phyloP scores from a whole-genome alignment of 1,284 basidiomycete species.

The Cutaneotrichosporon sp. region DNA sequence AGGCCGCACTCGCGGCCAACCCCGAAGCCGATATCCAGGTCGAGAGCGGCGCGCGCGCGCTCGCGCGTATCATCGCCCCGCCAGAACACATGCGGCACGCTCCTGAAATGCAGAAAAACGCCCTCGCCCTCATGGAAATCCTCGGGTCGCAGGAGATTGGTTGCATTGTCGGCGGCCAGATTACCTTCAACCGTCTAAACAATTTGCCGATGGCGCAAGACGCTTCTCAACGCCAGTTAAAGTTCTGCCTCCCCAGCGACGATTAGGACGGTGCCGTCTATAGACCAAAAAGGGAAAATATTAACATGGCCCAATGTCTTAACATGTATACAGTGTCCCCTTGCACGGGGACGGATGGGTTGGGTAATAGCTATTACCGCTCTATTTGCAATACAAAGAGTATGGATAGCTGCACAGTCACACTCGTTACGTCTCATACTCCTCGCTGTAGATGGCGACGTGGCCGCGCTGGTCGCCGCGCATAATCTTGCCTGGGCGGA shows the following conservation, averaged over 20 bases:
- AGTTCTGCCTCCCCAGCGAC: no score
- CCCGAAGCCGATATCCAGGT: background rate
- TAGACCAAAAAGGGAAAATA: no score
- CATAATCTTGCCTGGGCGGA: conserved; percentile 56
- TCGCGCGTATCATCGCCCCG: conserved; percentile 11
- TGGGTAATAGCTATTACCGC: background rate
- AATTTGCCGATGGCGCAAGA: no score
- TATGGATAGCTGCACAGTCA: no score
- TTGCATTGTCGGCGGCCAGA: background rate
- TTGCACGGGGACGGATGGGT: no score
- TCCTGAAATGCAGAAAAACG: conserved; percentile 13
- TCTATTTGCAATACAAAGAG: background rate
- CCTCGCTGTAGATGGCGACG: conserved; percentile 61
- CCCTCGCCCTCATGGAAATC: conserved; percentile 4
- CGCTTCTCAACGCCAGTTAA: no score
- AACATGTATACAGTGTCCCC: background rate
- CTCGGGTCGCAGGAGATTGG: background rate
- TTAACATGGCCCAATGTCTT: no score
- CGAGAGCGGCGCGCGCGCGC: background rate
- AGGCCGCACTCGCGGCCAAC: background rate
- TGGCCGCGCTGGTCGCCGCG: conserved; percentile 60
- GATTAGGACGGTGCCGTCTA: no score
- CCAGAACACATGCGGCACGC: background rate
- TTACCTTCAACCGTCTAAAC: no score
- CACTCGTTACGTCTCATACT: conserved; percentile 55